Evolutionary conservation across 2,329 filamentous ascomycete genomes (phyloP), one percentile per base, ranked within the genome.

Genomic region (Aspergillus brasiliensis): DNA sequence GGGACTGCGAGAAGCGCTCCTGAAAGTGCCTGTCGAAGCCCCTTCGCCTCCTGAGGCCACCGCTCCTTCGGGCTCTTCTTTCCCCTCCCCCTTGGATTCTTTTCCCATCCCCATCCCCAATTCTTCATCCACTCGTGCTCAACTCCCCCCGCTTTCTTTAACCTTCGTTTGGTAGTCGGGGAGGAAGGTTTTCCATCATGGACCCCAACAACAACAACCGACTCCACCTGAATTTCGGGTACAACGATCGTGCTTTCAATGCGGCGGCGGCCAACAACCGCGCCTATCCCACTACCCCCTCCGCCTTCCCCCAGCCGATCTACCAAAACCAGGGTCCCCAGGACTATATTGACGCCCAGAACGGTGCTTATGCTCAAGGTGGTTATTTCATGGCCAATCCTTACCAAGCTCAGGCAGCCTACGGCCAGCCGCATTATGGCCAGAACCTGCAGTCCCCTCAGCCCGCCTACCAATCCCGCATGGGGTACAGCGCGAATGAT

Each of bases 261-360:
- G 58, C 59, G 51, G 64, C 66, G 25, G 81, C 82, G 62, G 78
- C 85, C 70, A 84, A 82, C 75, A 89, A 89, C 75, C 84, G 89
- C 74, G 82, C 87, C 67, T 92, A 91, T 82, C 91, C 90, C 68
- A 92, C 94, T 56, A 97, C 94, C 8, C 94, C 94, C 55, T 97
- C 94, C 66, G 97, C 93, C 60, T 98, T 98, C 73, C 94, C 94
- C 11, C 94, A 98, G 80, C 93, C 93, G 62, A 90, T 96, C 75
- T 88, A 87, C 71, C 83, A 84, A 53, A 83, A 83, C 70, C 81
- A 84, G 68, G 79, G 81, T 56, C 83, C 83, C 49, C 84, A 87
- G 75, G 85, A 87, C 67, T 86, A 88, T 69, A 81, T 84, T 62
- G 84, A 84, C 64, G 73, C 78, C 55, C 77, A 78, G 57, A 78